Evolutionary conservation across 306 rosid genomes (phyloP).

Genomic region (Arachis stenosperma): DNA sequence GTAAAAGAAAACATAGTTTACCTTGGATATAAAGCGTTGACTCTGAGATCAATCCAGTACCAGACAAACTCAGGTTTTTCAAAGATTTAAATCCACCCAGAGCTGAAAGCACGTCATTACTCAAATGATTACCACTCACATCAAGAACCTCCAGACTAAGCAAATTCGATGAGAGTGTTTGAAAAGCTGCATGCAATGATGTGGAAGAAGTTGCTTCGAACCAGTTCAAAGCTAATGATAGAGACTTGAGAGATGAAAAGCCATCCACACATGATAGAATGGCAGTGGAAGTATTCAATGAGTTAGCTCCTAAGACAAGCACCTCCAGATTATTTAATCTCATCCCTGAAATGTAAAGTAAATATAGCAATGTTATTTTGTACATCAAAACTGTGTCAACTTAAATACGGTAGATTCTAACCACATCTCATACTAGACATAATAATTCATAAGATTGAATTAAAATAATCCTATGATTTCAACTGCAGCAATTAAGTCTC

Average conservation of each 20-base stretch:
- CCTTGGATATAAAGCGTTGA: constrained; percentile 31
- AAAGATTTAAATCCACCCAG: constrained; percentile 29
- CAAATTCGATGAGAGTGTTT: constrained; percentile 11
- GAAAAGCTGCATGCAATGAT: neutral
- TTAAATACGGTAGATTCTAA: too few species aligned
- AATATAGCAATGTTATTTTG: too few species aligned
- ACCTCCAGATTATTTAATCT: neutral
- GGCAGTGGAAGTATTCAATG: accelerated
- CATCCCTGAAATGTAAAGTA: neutral
- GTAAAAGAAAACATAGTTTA: neutral
- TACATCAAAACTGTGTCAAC: too few species aligned
- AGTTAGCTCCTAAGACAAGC: neutral
- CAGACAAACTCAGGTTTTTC: neutral
- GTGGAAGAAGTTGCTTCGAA: neutral
- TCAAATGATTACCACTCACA: neutral
- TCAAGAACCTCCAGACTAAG: constrained; percentile 11
- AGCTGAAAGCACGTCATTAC: neutral
- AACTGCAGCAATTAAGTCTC: too few species aligned
- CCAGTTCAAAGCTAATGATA: accelerated
- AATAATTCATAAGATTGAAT: too few species aligned
- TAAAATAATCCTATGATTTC: too few species aligned
- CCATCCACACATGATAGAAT: constrained; percentile 1
- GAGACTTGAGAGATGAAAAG: constrained; percentile 13
- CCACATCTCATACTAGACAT: too few species aligned
- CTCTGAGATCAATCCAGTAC: neutral